Evolutionary conservation across 2,329 filamentous ascomycete species (phyloP).

Genomic region (Stachybotrys elegans): DNA sequence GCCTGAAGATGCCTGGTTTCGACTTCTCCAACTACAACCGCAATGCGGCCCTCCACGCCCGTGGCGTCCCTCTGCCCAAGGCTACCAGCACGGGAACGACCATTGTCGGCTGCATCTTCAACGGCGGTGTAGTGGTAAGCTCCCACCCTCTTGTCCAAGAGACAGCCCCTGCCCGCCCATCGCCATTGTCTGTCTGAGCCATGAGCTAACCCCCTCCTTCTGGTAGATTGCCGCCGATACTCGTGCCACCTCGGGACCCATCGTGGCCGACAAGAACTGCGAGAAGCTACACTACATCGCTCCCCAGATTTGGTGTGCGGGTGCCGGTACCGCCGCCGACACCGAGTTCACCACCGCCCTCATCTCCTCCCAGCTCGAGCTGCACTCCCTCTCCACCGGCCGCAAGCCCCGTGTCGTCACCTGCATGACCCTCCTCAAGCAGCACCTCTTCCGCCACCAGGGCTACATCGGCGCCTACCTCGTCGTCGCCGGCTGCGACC

Average conservation of each 20-base stretch:
- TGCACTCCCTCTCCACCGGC: constrained; percentile 92
- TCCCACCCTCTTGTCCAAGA: background rate
- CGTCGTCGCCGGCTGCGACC: constrained; percentile 93
- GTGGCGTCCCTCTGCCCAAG: constrained; percentile 91
- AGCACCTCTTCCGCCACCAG: constrained; percentile 98
- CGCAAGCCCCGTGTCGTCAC: constrained; percentile 96
- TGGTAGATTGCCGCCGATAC: constrained; percentile 91
- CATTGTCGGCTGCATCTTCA: constrained; percentile 94
- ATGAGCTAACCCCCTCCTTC: constrained; percentile 11
- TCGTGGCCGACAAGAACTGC: constrained; percentile 99
- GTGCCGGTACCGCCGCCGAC: constrained; percentile 94
- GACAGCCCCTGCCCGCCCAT: constrained; percentile 5
- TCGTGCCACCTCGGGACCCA: constrained; percentile 91
- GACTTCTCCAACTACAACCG: constrained; percentile 99
- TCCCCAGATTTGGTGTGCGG: constrained; percentile 98
- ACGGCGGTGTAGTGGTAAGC: constrained; percentile 89
- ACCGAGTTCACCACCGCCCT: constrained; percentile 98
- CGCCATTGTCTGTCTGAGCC: constrained; percentile 7
- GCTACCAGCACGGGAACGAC: constrained; percentile 98
- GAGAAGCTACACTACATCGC: constrained; percentile 99
- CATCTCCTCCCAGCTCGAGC: constrained; percentile 97
- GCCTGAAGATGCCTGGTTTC: constrained; percentile 82
- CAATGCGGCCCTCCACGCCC: constrained; percentile 91
- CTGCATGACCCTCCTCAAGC: constrained; percentile 99
- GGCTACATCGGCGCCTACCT: constrained; percentile 97